These are phyloP conservation scores for Beta macrorhiza DNA, from an alignment of 179 eudicot species.

Conservation along the genomic window DNA sequence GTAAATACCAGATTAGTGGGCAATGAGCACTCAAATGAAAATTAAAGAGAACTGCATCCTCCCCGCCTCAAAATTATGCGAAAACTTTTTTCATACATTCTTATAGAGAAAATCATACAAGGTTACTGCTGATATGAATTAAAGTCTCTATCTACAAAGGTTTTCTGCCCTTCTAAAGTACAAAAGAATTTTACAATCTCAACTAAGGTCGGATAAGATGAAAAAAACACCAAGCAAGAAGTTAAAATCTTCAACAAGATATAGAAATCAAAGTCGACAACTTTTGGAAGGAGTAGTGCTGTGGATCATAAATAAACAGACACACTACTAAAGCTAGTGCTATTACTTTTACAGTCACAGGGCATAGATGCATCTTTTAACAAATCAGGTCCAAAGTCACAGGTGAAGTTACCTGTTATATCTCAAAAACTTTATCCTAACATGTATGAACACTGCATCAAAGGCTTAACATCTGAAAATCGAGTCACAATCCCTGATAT, in stretches of 20 bases:
- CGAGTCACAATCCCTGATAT: slow-evolving; percentile 95
- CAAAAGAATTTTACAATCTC: too few relatives aligned
- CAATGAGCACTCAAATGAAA: background rate
- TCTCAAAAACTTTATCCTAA: slow-evolving; percentile 95
- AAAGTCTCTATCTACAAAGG: background rate
- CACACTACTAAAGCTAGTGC: background rate
- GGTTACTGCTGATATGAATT: background rate
- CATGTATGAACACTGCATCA: slow-evolving; percentile 97
- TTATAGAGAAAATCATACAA: background rate
- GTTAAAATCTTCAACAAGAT: background rate
- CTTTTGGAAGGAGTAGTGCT: background rate
- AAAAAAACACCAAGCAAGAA: background rate
- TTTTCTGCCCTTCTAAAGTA: too few relatives aligned
- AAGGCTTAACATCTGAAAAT: slow-evolving; percentile 94
- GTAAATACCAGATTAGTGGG: slow-evolving; percentile 13
- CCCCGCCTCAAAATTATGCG: background rate
- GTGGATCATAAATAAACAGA: background rate
- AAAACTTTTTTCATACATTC: background rate
- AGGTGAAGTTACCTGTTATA: slow-evolving; percentile 69
- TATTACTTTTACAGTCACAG: background rate
- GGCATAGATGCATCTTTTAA: background rate
- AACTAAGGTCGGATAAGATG: slow-evolving; percentile 1
- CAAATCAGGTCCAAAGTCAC: background rate
- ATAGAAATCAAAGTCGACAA: background rate
- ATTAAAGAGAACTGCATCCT: background rate